Percentiles rank a stretch among this genome's conserved stretches.
These are phyloP conservation scores for Ceratobasidium papillatum DNA, from an alignment of 1,284 basidiomycete genomes.

Conservation along the genomic window DNA sequence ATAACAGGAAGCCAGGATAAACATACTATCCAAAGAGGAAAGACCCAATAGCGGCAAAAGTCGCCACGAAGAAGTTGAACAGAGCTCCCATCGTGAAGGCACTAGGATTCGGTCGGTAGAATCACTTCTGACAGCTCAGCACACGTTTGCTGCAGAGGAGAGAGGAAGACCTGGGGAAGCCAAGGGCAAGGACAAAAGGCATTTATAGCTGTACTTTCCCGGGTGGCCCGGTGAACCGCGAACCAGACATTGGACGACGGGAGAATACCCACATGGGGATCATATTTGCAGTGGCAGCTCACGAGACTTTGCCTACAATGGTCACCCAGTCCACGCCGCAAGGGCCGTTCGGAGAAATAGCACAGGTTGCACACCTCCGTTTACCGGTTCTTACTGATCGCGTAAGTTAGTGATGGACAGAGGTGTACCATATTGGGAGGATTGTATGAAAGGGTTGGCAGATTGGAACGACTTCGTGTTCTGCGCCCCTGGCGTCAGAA, in stretches of 20 bases:
- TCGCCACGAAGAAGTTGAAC: constrained; percentile 34
- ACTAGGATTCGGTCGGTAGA: constrained; percentile 12
- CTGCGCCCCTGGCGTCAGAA: constrained; percentile 11
- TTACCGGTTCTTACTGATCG: constrained; percentile 22
- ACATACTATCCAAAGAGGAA: constrained; percentile 45
- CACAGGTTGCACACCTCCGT: background rate
- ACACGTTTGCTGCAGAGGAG: constrained; percentile 12
- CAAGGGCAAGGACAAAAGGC: background rate
- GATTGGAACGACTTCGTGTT: constrained; percentile 1
- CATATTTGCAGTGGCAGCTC: background rate
- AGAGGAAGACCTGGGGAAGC: constrained; percentile 36
- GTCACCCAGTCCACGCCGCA: background rate
- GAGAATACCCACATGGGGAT: constrained; percentile 29
- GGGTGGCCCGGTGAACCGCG: constrained; percentile 2
- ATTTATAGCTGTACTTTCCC: constrained; percentile 29
- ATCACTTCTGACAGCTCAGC: constrained; percentile 11
- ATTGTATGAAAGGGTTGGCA: constrained; percentile 1
- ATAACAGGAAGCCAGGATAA: constrained; percentile 35
- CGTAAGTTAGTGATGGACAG: background rate
- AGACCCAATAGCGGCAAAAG: constrained; percentile 42
- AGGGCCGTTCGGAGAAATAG: constrained; percentile 29
- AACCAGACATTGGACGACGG: constrained; percentile 1
- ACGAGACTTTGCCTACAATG: background rate
- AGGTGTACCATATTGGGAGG: background rate
- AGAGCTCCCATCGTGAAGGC: constrained; percentile 30